Evolutionary conservation across 116 monocot genomes (phyloP).

Genomic region (Cymodocea nodosa): DNA sequence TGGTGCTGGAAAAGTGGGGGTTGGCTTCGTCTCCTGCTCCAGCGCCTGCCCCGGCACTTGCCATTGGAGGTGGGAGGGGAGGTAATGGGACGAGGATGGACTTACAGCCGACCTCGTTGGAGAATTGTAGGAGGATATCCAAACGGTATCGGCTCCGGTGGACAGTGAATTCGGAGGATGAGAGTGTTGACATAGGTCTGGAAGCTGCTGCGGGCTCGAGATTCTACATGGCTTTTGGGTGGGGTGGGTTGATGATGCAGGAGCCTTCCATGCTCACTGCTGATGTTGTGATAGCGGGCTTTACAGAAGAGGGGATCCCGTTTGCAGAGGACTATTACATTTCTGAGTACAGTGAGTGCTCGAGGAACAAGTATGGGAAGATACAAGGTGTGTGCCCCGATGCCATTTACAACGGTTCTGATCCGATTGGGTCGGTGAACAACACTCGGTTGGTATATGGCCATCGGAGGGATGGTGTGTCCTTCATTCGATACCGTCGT

Average conservation of each 20-base stretch:
- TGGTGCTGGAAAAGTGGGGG: slow-evolving; percentile 11
- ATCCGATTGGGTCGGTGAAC: slow-evolving; percentile 50
- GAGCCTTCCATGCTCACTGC: slow-evolving; percentile 49
- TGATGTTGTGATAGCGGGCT: slow-evolving; percentile 46
- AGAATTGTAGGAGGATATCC: slow-evolving; percentile 57
- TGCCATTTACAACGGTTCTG: slow-evolving; percentile 49
- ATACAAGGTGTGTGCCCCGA: slow-evolving; percentile 83
- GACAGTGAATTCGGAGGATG: slow-evolving; percentile 33
- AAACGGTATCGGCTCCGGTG: slow-evolving; percentile 54
- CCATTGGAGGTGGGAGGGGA: not conserved
- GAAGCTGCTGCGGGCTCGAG: slow-evolving; percentile 52
- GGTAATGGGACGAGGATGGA: not conserved
- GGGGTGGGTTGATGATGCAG: slow-evolving; percentile 28
- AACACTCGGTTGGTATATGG: slow-evolving; percentile 71
- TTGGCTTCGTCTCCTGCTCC: slow-evolving; percentile 21
- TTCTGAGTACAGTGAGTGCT: slow-evolving; percentile 56
- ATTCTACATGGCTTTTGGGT: slow-evolving; percentile 84
- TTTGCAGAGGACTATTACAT: slow-evolving; percentile 82
- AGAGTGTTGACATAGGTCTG: slow-evolving; percentile 48
- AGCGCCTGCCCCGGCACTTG: slow-evolving; percentile 6
- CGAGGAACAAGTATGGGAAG: slow-evolving; percentile 45
- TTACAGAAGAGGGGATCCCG: slow-evolving; percentile 54
- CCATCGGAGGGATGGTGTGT: slow-evolving; percentile 71
- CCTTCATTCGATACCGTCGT: slow-evolving; percentile 55
- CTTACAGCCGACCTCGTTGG: slow-evolving; percentile 55